Evolutionary conservation across 1,284 basidiomycete genomes (phyloP).

Genomic region (Boletus sp.): DNA sequence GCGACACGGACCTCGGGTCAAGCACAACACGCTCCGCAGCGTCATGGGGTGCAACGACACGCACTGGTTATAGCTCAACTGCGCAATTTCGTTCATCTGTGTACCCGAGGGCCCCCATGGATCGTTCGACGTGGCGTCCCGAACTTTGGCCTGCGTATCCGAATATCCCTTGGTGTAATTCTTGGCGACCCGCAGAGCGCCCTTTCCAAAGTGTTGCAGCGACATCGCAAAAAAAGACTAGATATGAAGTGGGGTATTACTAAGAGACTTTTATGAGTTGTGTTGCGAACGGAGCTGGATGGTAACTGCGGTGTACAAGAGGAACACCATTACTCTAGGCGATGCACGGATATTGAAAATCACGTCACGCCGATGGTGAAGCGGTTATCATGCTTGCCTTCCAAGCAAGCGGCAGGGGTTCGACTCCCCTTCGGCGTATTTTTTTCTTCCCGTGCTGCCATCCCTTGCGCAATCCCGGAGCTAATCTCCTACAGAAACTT

Average conservation of each 20-base stretch:
- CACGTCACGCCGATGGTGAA: conserved; percentile 64
- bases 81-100: conserved; percentile 99
- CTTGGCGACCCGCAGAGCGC: conserved; percentile 82
- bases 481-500: too few species aligned
- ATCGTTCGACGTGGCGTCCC: conserved; percentile 99
- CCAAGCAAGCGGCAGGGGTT: conserved; percentile 83
- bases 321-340: background rate
- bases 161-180: conserved; percentile 96
- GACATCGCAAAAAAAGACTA: conserved; percentile 24
- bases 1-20: background rate
- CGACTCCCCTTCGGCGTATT: conserved; percentile 38
- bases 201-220: conserved; percentile 73
- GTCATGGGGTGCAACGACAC: conserved; percentile 30
- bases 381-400: conserved; percentile 84
- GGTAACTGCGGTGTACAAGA: conserved; percentile 4
- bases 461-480: too few species aligned
- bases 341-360: background rate
- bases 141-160: conserved; percentile 90
- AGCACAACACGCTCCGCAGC: background rate
- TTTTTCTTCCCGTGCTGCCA: background rate
- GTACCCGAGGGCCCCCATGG: conserved; percentile 98
- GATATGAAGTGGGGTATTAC: conserved; percentile 14
- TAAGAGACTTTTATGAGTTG: background rate
- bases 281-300: conserved; percentile 21
- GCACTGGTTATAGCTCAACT: conserved; percentile 96